Base-by-base conservation (phyloP, 257 asterid species). In the Solanum chiquidenum region DNA sequence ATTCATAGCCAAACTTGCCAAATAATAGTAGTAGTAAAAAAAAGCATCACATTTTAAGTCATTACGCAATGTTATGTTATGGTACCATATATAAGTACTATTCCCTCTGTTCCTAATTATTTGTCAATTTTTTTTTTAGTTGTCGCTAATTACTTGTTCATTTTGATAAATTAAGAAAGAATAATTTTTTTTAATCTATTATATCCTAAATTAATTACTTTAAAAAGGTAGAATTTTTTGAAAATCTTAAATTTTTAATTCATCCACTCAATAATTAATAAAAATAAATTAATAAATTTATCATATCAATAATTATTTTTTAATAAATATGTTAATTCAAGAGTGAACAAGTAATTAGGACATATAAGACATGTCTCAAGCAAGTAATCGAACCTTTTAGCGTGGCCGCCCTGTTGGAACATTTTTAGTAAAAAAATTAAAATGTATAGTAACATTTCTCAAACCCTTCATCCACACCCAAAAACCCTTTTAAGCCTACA, bases 91-190 rank as follows among this genome's bases (percentile, higher is more conserved):
- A 49, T 14, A 49, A 14, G 1, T 14, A 49, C 9, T 49, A 49
- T 2, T 46, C 7, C 6, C 6, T 13, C 1, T 13, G 16, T 49
- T 0, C 5, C 6, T 49, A 49, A 49, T 49, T 49, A 49, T 0
- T 49, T 49, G 21, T 49, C 0, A 0, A 49, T 1, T 5, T 13
- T 46, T 46, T 11, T 5, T 5, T 46, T 46, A 49, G 3, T 49
- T 16, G 7, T 14, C 1, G 0, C 21, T 5, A 16, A 49, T 49
- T 14, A 49, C 1, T 49, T 16, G 0, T 5, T 0, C 0, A 49
- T 49, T 49, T 49, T 49, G 7, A 49, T 1, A 49, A 49, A 49
- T 49, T 2, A 14, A 49, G 18, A 5, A 49, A 49, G 2, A 7
- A 14, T 3, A 49, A 14, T 49, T 49, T 44, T 14, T 42, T 5